phyloP scores from a whole-genome alignment of 2,329 filamentous ascomycete genomes.

The Aaosphaeria pasadenensis region DNA sequence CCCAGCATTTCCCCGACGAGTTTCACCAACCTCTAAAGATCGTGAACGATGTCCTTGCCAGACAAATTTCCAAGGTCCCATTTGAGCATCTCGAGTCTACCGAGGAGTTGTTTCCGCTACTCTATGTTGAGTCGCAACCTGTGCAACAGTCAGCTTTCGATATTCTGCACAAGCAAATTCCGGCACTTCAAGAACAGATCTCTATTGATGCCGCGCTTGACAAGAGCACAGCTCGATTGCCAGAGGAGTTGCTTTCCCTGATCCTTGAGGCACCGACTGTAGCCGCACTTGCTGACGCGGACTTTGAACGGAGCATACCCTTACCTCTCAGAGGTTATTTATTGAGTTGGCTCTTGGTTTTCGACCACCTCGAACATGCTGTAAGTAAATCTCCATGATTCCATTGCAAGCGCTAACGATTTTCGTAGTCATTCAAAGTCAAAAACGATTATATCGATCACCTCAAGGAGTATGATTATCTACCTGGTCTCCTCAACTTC shows the following conservation, averaged over 20 bases:
- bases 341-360: conserved; percentile 84
- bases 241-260: conserved; percentile 80
- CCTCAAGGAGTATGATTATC: conserved; percentile 69
- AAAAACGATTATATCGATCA: conserved; percentile 76
- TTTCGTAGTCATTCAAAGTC: conserved; percentile 66
- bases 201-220: conserved; percentile 74
- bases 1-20: conserved; percentile 49
- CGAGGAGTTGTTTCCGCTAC: conserved; percentile 68
- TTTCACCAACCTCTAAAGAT: conserved; percentile 68
- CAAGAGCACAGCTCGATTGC: conserved; percentile 69
- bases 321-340: conserved; percentile 73
- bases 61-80: conserved; percentile 65
- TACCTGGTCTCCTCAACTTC: conserved; percentile 71
- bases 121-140: conserved; percentile 70
- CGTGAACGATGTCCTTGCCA: conserved; percentile 70
- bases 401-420: conserved; percentile 19
- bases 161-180: conserved; percentile 77
- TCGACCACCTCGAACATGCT: conserved; percentile 76
- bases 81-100: conserved; percentile 61
- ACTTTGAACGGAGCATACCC: conserved; percentile 65
- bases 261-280: conserved; percentile 74
- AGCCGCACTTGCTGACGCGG: conserved; percentile 63
- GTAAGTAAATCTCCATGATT: conserved; percentile 32
- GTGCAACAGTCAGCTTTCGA: conserved; percentile 80
- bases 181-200: conserved; percentile 72